Evolutionary conservation across 805 yeast genomes (phyloP), one percentile per base, ranked within the genome.

Genomic region (Metschnikowia drakensbergensis): DNA sequence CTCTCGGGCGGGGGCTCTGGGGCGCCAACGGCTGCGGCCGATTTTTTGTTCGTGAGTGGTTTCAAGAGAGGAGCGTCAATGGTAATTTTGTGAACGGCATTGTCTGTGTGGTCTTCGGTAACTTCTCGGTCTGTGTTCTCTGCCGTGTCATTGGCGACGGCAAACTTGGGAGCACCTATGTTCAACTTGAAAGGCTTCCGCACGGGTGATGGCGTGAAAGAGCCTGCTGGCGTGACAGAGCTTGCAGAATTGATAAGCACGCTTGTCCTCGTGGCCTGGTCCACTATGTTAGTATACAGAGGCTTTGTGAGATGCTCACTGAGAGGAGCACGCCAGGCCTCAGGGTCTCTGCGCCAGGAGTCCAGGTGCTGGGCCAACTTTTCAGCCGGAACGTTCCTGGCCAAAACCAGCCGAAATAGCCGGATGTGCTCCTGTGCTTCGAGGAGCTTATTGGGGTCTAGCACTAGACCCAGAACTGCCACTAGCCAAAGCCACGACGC

Each of bases 391-490:
- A 22, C 25, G 17, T 11, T 28, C 3, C 9, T 23, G 7, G 43
- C 35, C 22, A 40, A 32, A n/a, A 40, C 35, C 36, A 28, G 43
- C 7, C 43, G 43, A 25, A 40, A 40, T 23, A 40, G 36, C 29
- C n/a, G 31, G 28, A 40, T 40, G 28, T 40, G 43, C 9, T 30
- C 36, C 9, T 40, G 36, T 11, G 43, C 43, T 27, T 31, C 29
- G 25, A 30, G 27, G 26, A 40, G n/a, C 25, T 26, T 40, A 27
- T 30, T 22, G 23, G 43, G 43, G 35, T 40, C 43, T 30, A 40
- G 43, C 36, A 25, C 43, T n/a, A 40, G 31, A n/a, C 36, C 34
- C 36, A 40, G 43, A 11, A 40, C 43, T 8, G 32, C 36, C 22
- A 23, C 43, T 11, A 40, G 11, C 43, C 43, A 40, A 32, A 40